phyloP scores from a whole-genome alignment of 345 rosid species.

The Camelina neglecta region DNA sequence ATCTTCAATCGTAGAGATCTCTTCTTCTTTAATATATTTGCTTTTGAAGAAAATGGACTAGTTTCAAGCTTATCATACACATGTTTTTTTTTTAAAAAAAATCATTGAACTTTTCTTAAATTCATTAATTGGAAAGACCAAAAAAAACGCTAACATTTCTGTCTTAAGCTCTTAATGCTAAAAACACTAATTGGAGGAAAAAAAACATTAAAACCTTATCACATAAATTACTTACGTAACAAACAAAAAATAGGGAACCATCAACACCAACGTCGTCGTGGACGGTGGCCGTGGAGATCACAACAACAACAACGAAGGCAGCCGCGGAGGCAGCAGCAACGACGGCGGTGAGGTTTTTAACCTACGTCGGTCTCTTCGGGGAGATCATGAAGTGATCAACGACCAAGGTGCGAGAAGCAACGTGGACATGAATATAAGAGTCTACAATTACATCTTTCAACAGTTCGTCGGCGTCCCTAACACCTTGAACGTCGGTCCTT shows the following conservation, averaged over 20 bases:
- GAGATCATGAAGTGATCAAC: background rate
- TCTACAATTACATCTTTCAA: conserved; percentile 19
- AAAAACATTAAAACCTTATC: conserved; percentile 4
- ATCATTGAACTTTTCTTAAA: conserved; percentile 22
- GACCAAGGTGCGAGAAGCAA: conserved; percentile 17
- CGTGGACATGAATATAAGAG: conserved; percentile 28
- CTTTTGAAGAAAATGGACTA: background rate
- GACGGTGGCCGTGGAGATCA: background rate
- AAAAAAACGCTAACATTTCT: background rate
- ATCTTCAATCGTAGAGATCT: background rate
- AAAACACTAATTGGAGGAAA: background rate
- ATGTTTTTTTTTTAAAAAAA: conserved; percentile 7
- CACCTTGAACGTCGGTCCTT: conserved; percentile 21
- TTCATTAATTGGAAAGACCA: background rate
- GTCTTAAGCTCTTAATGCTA: conserved; percentile 13
- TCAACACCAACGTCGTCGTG: background rate
- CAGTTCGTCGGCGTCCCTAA: conserved; percentile 34
- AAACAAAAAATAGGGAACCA: conserved; percentile 20
- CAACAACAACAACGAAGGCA: conserved; percentile 13
- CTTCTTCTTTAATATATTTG: background rate
- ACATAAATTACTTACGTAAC: background rate
- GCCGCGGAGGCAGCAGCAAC: conserved; percentile 1
- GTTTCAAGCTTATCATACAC: background rate
- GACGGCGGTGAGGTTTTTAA: background rate
- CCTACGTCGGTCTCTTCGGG: background rate